These are phyloP conservation scores for Fusarium virguliforme DNA, from an alignment of 2,329 filamentous ascomycete species.

Conservation along the genomic window DNA sequence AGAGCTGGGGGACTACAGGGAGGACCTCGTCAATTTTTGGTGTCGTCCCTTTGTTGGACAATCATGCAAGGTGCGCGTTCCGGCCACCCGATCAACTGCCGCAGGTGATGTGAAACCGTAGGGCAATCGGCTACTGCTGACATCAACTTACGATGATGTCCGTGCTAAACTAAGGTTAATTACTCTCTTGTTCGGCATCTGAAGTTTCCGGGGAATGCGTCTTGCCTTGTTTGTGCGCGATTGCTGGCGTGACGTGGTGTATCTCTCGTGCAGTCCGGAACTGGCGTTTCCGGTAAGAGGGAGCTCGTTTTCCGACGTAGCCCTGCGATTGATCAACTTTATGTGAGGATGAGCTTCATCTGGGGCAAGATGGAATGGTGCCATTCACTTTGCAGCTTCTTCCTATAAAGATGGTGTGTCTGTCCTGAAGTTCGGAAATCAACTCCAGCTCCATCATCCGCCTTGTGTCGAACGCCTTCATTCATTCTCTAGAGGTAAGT, in stretches of 20 bases:
- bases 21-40: neutral
- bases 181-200: conserved; percentile 12
- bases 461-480: conserved; percentile 18
- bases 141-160: conserved; percentile 9
- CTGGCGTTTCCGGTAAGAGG: conserved; percentile 34
- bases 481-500: conserved; percentile 45
- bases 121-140: neutral
- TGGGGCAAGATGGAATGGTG: neutral
- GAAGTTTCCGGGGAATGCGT: neutral
- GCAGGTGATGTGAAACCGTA: conserved; percentile 2
- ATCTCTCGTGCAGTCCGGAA: conserved; percentile 16
- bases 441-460: conserved; percentile 7
- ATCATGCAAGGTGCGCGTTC: conserved; percentile 13
- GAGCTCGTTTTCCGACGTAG: conserved; percentile 19
- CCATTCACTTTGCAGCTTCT: neutral
- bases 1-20: conserved; percentile 2
- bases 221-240: neutral
- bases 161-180: conserved; percentile 6
- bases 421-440: neutral
- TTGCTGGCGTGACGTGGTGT: conserved; percentile 4
- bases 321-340: conserved; percentile 10
- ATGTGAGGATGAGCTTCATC: conserved; percentile 7
- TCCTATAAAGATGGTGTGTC: conserved; percentile 24
- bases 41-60: conserved; percentile 13
- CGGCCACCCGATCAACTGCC: conserved; percentile 9